Conservation (phyloP, 257 asterid species). For the Salvia miltiorrhiza region DNA sequence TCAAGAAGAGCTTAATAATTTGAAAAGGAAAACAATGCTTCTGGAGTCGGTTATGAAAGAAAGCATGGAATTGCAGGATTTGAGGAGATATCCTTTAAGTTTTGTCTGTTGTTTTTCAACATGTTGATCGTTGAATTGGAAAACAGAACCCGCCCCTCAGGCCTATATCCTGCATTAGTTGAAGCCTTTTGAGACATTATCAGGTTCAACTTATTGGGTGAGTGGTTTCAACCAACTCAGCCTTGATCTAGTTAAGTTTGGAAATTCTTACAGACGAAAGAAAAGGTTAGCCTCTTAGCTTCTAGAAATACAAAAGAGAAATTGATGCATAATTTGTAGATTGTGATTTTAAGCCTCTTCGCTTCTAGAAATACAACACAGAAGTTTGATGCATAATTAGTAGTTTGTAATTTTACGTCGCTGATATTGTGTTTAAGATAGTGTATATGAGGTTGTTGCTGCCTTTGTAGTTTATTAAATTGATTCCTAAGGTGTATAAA, state of each 20-base stretch:
- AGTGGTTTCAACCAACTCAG: neutral
- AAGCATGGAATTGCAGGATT: conserved; percentile 62
- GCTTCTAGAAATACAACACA: too few species aligned
- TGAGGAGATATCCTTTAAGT: conserved; percentile 71
- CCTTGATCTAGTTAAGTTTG: neutral
- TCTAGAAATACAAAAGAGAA: neutral
- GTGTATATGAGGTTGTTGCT: neutral
- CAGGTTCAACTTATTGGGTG: neutral
- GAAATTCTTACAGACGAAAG: neutral
- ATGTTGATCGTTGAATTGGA: neutral
- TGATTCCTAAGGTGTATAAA: neutral
- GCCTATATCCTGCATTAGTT: neutral
- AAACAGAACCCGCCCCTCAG: neutral
- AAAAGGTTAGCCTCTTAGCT: neutral
- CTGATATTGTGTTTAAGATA: neutral
- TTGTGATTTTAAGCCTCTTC: neutral
- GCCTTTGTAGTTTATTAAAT: neutral
- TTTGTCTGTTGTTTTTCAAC: conserved; percentile 13
- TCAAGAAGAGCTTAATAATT: conserved; percentile 48
- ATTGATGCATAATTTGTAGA: neutral
- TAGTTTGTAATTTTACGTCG: too few species aligned
- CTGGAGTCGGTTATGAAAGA: conserved; percentile 57
- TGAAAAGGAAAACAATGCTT: conserved; percentile 48
- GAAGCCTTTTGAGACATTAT: neutral
- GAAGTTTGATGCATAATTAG: too few species aligned